phyloP scores from a whole-genome alignment of 768 basidiomycete genomes.

The Boletus sp. region DNA sequence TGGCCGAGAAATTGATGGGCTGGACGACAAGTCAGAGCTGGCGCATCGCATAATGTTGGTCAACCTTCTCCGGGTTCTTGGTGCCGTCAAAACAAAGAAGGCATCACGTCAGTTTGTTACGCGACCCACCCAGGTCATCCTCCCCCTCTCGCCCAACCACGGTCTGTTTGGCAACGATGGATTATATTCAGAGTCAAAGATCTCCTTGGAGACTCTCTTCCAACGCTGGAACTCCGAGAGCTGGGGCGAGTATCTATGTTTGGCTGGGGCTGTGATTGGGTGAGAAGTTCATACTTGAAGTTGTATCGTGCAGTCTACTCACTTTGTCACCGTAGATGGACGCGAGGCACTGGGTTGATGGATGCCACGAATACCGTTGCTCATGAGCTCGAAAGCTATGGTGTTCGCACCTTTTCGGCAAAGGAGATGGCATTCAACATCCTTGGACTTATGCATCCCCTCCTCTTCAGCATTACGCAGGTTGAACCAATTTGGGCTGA shows the following conservation, averaged over 20 bases:
- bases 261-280: conserved; percentile 98
- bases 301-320: conserved; percentile 9
- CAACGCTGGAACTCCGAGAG: conserved; percentile 97
- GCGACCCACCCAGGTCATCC: conserved; percentile 96
- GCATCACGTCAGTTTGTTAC: conserved; percentile 96
- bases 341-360: conserved; percentile 97
- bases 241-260: conserved; percentile 98
- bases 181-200: conserved; percentile 97
- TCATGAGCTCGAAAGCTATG: conserved; percentile 87
- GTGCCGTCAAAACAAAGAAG: conserved; percentile 98
- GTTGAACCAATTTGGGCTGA: conserved; percentile 99
- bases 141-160: conserved; percentile 97
- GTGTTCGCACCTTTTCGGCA: conserved; percentile 96
- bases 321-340: conserved; percentile 62
- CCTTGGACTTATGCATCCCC: conserved; percentile 97
- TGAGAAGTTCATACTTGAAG: conserved; percentile 37
- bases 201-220: conserved; percentile 96
- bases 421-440: conserved; percentile 99
- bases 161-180: conserved; percentile 98
- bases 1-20: conserved; percentile 94
- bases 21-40: conserved; percentile 97
- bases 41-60: conserved; percentile 99
- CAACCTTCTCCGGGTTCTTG: conserved; percentile 92
- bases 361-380: conserved; percentile 92
- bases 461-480: conserved; percentile 98